phyloP scores from a whole-genome alignment of 192 early-diverging fungal species.

The Coemansia biformis region DNA sequence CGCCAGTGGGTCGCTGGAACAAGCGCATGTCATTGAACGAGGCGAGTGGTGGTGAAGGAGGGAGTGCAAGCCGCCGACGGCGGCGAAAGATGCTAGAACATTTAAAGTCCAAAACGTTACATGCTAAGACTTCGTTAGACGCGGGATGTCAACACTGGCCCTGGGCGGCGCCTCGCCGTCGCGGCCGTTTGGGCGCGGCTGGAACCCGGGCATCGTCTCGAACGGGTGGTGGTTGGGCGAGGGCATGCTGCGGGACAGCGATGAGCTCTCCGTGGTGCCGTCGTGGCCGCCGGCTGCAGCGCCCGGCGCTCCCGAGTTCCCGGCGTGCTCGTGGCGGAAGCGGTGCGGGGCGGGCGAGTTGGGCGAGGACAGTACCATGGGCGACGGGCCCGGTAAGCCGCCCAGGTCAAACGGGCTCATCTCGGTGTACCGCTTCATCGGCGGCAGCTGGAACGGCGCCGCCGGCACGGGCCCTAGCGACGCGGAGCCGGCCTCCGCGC shows the following conservation, averaged over 20 bases:
- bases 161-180: constrained; percentile 11
- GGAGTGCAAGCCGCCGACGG: too few relatives aligned
- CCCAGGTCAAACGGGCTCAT: constrained; percentile 3
- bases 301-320: too few relatives aligned
- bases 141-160: constrained; percentile 34
- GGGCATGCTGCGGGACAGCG: constrained; percentile 48
- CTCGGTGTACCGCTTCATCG: constrained; percentile 16
- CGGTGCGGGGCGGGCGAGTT: constrained; percentile 3
- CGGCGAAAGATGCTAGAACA: too few relatives aligned
- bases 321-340: constrained; percentile 2
- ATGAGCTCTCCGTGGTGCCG: constrained; percentile 7
- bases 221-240: constrained; percentile 30
- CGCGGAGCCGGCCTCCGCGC: background rate
- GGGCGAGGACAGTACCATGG: constrained; percentile 10
- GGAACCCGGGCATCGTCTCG: constrained; percentile 3
- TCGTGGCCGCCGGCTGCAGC: too few relatives aligned
- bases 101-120: too few relatives aligned
- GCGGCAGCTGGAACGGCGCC: constrained; percentile 5
- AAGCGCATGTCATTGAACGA: too few relatives aligned
- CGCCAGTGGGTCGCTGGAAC: too few relatives aligned
- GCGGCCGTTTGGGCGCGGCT: background rate
- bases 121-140: background rate
- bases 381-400: background rate
- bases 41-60: too few relatives aligned
- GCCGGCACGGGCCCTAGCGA: background rate